Conservation (phyloP, 2,329 filamentous ascomycete species). For the Talaromyces sp. region DNA sequence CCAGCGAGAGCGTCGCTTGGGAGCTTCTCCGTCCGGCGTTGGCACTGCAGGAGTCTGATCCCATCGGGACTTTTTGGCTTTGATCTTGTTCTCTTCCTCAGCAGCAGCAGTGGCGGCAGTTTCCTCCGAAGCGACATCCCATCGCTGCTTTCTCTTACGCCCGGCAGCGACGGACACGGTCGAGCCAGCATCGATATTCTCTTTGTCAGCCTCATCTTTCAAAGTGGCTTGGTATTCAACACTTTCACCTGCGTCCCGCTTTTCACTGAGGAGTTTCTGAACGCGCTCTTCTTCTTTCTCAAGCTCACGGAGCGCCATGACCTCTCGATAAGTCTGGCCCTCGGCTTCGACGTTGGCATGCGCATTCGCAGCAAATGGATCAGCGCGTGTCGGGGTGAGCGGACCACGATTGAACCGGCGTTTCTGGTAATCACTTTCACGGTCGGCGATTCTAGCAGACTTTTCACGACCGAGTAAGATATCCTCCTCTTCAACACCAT, state of each 20-base stretch:
- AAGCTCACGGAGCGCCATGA: conserved; percentile 86
- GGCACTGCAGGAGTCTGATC: conserved; percentile 70
- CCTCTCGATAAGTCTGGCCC: conserved; percentile 78
- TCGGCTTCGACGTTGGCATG: conserved; percentile 65
- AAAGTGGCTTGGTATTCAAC: conserved; percentile 70
- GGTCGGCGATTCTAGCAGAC: conserved; percentile 83
- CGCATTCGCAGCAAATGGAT: conserved; percentile 76
- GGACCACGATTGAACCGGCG: conserved; percentile 74
- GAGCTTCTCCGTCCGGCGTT: conserved; percentile 51
- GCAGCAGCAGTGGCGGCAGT: conserved; percentile 50
- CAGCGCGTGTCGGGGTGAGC: conserved; percentile 78
- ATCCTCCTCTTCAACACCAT: conserved; percentile 87
- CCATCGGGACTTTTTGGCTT: conserved; percentile 79
- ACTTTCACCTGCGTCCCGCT: conserved; percentile 55
- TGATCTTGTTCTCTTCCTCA: conserved; percentile 53
- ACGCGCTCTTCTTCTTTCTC: conserved; percentile 93
- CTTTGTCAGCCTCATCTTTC: conserved; percentile 63
- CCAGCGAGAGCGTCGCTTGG: conserved; percentile 82
- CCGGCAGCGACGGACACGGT: conserved; percentile 61
- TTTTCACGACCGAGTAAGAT: conserved; percentile 81
- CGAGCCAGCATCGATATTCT: conserved; percentile 67
- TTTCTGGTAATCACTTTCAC: conserved; percentile 97
- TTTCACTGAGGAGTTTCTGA: conserved; percentile 72
- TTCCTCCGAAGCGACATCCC: conserved; percentile 71
- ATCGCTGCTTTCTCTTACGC: conserved; percentile 88